Conservation (phyloP, 2,329 filamentous ascomycete genomes). For the Colletotrichum siamense region DNA sequence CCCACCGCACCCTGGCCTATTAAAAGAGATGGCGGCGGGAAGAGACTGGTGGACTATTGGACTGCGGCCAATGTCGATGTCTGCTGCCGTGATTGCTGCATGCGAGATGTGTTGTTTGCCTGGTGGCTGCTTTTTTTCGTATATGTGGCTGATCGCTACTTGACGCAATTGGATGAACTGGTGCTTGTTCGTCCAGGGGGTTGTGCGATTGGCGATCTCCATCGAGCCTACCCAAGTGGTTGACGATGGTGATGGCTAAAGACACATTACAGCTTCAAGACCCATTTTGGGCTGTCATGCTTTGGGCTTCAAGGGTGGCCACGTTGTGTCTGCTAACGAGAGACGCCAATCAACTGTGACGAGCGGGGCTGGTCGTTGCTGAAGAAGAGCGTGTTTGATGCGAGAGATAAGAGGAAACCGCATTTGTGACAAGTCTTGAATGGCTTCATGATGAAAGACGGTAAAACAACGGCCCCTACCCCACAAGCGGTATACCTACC, state of each 20-base stretch:
- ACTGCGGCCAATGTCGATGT: neutral
- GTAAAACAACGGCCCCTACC: neutral
- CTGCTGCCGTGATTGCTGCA: neutral
- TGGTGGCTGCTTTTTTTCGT: neutral
- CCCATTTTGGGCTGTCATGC: neutral
- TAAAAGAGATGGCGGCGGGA: neutral
- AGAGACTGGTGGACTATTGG: neutral
- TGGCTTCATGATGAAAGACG: neutral
- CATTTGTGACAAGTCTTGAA: neutral
- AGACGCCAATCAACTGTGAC: neutral
- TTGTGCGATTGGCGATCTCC: neutral
- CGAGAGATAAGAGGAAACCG: neutral
- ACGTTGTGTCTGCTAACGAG: rapidly evolving
- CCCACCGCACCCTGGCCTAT: neutral
- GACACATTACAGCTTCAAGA: neutral
- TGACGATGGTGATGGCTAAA: neutral
- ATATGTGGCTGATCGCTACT: neutral
- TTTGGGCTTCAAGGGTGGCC: neutral
- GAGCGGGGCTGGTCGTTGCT: neutral
- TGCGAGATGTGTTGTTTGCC: neutral
- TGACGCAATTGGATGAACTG: neutral
- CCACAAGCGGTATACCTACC: neutral
- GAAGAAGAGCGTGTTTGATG: neutral
- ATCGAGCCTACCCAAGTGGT: no score
- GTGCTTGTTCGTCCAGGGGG: neutral